Base-by-base conservation (phyloP, 208 protist genomes). In the Blechomonas ayalai region DNA sequence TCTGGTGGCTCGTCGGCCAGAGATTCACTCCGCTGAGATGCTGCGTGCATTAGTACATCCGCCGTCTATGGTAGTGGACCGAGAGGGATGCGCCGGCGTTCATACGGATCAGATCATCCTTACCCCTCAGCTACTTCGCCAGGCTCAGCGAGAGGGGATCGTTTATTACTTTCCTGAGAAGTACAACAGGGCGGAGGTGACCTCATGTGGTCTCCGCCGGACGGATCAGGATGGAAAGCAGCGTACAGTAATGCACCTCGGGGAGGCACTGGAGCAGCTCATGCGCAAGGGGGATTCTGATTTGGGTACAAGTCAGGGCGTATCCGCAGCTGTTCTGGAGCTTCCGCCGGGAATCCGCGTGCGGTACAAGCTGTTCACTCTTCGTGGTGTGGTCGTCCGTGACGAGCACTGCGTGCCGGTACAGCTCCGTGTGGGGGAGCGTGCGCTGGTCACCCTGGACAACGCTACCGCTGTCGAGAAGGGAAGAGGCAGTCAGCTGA, bases 31-130 rank as follows among this genome's bases (percentile, higher is more conserved):
- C 16, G 59, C 88, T 26, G 64, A 53, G 26, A 71, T 82, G 46
- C 62, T 93, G 36, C 35, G 48, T 24, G 35, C 22, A 8, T 55
- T 87, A 5, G 36, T 93, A 20, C 67, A 85, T 34, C 69, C 69
- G 4, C 78, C 80, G 4, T 55, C 68, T 0, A 73, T 64, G 20
- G 15, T 70, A 31, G 51, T 63, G 8, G 84, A 93, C 37, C 41
- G 52, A 26, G 84, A 87, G n/a, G 72, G 62, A 22, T 93, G 80
- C 45, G 67, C 87, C 8, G 84, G 59, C n/a, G 46, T 93, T 32
- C 84, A 93, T 54, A 93, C 84, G 22, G 73, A 86, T 46, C 84
- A 93, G 58, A 56, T 93, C 26, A 48, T 81, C 23, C 38, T 93
- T 12, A 19, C 56, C 0, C 48, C 65, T 0, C 43, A 45, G 5